A percentile compares a stretch with the other conserved stretches of the same genome.
Evolutionary conservation across 495 filamentous ascomycete genomes (phyloP).

Genomic region (Neurospora sp.): DNA sequence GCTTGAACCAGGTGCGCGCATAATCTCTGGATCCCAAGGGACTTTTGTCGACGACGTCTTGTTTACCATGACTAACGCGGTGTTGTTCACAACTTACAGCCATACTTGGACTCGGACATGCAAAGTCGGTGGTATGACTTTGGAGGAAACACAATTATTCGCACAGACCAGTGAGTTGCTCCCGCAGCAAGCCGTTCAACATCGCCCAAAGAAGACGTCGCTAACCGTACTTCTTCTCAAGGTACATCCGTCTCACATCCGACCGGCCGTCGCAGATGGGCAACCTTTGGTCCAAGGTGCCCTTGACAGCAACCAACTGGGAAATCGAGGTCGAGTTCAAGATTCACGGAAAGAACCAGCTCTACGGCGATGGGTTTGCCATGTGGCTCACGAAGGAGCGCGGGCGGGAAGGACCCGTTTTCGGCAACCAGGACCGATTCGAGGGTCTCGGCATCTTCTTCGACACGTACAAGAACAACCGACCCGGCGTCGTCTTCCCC

Average conservation of each 20-base stretch:
- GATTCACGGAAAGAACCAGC: conserved; percentile 60
- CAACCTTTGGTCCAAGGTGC: conserved; percentile 88
- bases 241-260: conserved; percentile 85
- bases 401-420: conserved; percentile 71
- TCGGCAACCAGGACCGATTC: conserved; percentile 79
- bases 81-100: conserved; percentile 36
- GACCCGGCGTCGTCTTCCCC: conserved; percentile 88
- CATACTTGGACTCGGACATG: conserved; percentile 96
- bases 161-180: conserved; percentile 69
- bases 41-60: neutral
- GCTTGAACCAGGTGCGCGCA: conserved; percentile 43
- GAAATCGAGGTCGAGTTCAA: conserved; percentile 96
- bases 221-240: conserved; percentile 22
- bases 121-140: conserved; percentile 99
- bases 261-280: conserved; percentile 83
- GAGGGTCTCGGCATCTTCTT: conserved; percentile 95
- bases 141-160: conserved; percentile 88
- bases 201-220: neutral
- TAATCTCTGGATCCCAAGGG: neutral
- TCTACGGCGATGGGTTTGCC: conserved; percentile 96
- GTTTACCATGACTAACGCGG: neutral
- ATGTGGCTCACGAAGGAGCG: conserved; percentile 98
- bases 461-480: conserved; percentile 99
- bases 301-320: conserved; percentile 97
- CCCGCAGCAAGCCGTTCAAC: neutral